Conservation (phyloP, 495 filamentous ascomycete species). For the Aspergillus sclerotioniger region DNA sequence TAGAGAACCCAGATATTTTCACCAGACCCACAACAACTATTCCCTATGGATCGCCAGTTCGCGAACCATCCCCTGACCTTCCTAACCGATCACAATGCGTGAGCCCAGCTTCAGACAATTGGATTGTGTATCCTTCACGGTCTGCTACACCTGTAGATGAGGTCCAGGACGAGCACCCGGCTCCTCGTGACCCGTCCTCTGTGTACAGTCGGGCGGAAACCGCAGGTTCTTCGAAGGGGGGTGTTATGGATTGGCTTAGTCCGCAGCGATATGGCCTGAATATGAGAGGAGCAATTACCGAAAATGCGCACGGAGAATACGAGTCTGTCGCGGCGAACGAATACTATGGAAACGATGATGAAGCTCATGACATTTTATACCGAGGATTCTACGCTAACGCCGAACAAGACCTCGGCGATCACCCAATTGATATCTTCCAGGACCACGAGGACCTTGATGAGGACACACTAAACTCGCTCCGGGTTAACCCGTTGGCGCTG, state of each 20-base stretch:
- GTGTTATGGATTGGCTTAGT: constrained; percentile 39
- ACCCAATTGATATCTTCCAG: constrained; percentile 43
- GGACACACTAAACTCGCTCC: constrained; percentile 26
- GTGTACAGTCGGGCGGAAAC: constrained; percentile 43
- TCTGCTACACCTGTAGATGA: constrained; percentile 44
- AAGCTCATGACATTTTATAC: constrained; percentile 16
- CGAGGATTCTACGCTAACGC: constrained; percentile 26
- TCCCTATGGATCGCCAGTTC: constrained; percentile 28
- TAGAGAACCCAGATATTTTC: constrained; percentile 27
- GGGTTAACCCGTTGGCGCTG: constrained; percentile 49
- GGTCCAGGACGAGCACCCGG: constrained; percentile 29
- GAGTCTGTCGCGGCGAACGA: constrained; percentile 40
- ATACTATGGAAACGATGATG: constrained; percentile 37
- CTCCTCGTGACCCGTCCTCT: constrained; percentile 42
- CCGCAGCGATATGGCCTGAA: constrained; percentile 33
- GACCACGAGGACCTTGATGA: constrained; percentile 48
- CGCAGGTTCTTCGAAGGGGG: constrained; percentile 35
- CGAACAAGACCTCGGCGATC: constrained; percentile 40
- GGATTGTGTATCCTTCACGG: constrained; percentile 59
- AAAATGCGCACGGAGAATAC: constrained; percentile 42
- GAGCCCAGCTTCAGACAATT: constrained; percentile 54
- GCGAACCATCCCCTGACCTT: constrained; percentile 26
- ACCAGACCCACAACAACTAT: constrained; percentile 23
- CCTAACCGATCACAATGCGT: constrained; percentile 33
- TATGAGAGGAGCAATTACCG: constrained; percentile 30